Base-by-base conservation (phyloP, 2,329 filamentous ascomycete genomes). In the Pseudogymnoascus verrucosus region DNA sequence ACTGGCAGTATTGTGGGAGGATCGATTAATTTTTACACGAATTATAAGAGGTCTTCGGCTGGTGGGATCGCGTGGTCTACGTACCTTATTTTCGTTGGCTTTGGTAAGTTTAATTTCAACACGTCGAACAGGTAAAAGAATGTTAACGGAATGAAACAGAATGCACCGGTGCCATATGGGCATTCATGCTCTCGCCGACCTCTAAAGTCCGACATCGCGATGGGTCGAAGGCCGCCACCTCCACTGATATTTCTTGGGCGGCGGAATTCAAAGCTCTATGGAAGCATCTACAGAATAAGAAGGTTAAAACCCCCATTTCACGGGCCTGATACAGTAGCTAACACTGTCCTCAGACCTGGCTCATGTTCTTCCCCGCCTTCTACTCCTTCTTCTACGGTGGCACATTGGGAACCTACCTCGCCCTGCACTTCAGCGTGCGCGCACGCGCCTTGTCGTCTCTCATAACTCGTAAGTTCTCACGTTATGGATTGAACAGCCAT, bases 321-420 rank as follows among this genome's bases (percentile, higher is more conserved):
- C 7, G 26, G 5, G 3, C 26, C 7, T 28, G 26, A 6, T 36
- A 7, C 6, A 1, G 28, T 26, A 51, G 6, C 44, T 51, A 3
- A 51, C n/a, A 61, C 21, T 14, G 54, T 28, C 10, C 8, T 3
- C 23, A 74, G 72, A 74, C 71, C 8, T 67, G 66, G 72, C 72
- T 75, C 3, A 68, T 75, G 42, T 71, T 73, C 57, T 64, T 75
- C 7, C 74, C 74, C 0, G 70, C 72, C 1, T 74, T 76, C 64
- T 76, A 75, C 67, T 75, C 74, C 1, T 76, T 76, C 69, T 76
- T 76, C 68, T 76, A 74, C 19, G 74, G 74, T 28, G 75, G 74
- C 28, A 74, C 72, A 1, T 72, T 75, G 72, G 73, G 74, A 2
- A 76, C 74, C 1, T 75, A 75, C 62, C 67, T 74, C 5, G 71